Evolutionary conservation across 352 stramenopile genomes (phyloP), one percentile per base, ranked within the genome.

Genomic region (Phytophthora pini): DNA sequence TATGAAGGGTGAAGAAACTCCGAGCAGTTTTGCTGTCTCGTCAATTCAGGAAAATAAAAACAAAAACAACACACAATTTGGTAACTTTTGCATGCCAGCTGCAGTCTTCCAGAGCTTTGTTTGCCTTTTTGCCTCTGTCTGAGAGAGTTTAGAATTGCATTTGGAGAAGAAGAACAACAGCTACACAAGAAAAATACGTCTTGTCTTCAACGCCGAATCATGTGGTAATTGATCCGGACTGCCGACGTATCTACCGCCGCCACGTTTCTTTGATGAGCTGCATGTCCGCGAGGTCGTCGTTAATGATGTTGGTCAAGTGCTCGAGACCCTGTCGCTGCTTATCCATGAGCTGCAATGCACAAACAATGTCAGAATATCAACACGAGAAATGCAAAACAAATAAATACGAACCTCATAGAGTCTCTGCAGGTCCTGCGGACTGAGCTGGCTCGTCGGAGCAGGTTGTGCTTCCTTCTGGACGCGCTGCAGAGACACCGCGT

Each of bases 231-330:
- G 1, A 36, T 15, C 36, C 11, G 12, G 34, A 47, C 46, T 56
- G 34, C 38, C 47, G 12, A 22, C 24, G 13, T 17, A 32, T 55
- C 69, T 91, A 94, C 72, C 88, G 69, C 47, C 82, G 80, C 88
- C 81, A 93, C 1, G 83, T 92, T 62, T 94, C 87, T 63, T 94
- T 89, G 66, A 96, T 94, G 54, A 96, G 81, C 64, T 96, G 80
- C 46, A 96, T 92, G 61, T 94, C 88, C 27, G 79, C 86, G 12
- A 96, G 72, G 63, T 94, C 88, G 41, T 96, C 86, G 70, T 93
- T 92, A 32, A 96, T 64, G 31, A 94, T 83, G 52, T 68, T 89
- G 17, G 88, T 93, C 57, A 96, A 40, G 66, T 93, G 86, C 61
- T 96, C 88, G 4, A 96, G 65, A 0, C 88, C 86, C 61, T 96